Percentiles rank a stretch among this genome's conserved stretches.
These are phyloP conservation scores for Gossypium sturtianum DNA, from an alignment of 345 rosid species.

Conservation along the genomic window DNA sequence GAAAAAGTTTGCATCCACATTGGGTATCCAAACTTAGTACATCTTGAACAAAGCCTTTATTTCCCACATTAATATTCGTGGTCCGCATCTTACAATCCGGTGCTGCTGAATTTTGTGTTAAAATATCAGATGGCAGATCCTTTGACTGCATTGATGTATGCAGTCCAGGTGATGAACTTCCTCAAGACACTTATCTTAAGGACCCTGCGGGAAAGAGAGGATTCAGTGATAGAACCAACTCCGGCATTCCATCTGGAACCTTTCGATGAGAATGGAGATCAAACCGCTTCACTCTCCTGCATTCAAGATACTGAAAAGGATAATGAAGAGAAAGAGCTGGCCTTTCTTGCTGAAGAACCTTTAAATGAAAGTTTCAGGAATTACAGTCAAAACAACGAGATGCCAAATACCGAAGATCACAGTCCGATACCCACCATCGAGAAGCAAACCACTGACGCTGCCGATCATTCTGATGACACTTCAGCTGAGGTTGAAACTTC, in stretches of 20 bases:
- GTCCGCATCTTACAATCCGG: no score
- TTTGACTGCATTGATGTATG: conserved; percentile 86
- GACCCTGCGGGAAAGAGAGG: conserved; percentile 63
- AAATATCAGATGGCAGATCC: conserved; percentile 82
- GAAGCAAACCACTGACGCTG: conserved; percentile 6
- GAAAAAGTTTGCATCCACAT: neutral
- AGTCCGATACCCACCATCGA: conserved; percentile 10
- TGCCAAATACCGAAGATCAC: conserved; percentile 22
- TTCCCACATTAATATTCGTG: neutral
- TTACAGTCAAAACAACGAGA: conserved; percentile 25
- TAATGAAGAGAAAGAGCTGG: conserved; percentile 35
- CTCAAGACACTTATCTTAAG: conserved; percentile 67
- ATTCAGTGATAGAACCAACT: conserved; percentile 41
- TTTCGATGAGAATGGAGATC: conserved; percentile 58
- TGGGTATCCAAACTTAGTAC: neutral
- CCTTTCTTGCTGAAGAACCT: conserved; percentile 36
- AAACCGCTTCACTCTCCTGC: conserved; percentile 39
- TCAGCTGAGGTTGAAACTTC: conserved; percentile 13
- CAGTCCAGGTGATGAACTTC: conserved; percentile 97
- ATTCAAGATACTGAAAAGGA: conserved; percentile 23
- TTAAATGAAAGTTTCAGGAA: conserved; percentile 19
- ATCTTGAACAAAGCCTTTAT: neutral
- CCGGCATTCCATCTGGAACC: conserved; percentile 43
- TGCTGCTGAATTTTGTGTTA: no score
- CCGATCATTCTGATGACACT: conserved; percentile 16